phyloP scores from a whole-genome alignment of 1,284 basidiomycete genomes.

The Fomitopsis palustris region DNA sequence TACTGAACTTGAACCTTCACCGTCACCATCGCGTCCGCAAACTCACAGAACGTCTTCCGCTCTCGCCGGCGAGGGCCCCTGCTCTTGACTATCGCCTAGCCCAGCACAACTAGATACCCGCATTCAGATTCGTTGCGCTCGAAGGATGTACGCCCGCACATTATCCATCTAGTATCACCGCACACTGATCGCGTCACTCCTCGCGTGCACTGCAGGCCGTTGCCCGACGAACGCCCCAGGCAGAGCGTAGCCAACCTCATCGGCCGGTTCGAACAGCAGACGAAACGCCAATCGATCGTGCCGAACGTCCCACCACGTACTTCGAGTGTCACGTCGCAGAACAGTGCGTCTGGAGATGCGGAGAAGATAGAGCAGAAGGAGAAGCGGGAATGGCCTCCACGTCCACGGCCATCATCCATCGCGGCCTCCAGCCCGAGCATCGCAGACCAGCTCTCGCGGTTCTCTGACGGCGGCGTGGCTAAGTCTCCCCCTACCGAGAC shows the following conservation, averaged over 20 bases:
- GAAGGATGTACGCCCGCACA: constrained; percentile 17
- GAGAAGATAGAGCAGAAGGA: constrained; percentile 62
- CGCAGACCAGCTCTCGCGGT: constrained; percentile 1
- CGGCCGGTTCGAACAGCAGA: constrained; percentile 76
- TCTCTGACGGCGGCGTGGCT: background rate
- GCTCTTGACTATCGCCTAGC: constrained; percentile 1
- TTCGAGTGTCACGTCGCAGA: constrained; percentile 53
- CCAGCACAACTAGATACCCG: background rate
- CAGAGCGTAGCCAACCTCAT: constrained; percentile 81
- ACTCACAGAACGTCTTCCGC: constrained; percentile 6
- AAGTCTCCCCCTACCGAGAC: background rate
- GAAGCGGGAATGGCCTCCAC: constrained; percentile 75
- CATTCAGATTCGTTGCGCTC: background rate
- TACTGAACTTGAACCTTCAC: background rate
- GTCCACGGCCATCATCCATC: constrained; percentile 11
- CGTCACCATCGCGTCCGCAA: background rate
- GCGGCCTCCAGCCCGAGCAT: background rate
- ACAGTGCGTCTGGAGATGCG: constrained; percentile 47
- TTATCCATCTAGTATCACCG: constrained; percentile 7
- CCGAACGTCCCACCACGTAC: constrained; percentile 43
- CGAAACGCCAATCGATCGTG: constrained; percentile 49
- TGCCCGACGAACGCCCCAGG: constrained; percentile 80
- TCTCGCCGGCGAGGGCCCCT: constrained; percentile 26
- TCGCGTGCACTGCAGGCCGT: constrained; percentile 46
- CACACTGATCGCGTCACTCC: constrained; percentile 12